Base-by-base conservation (phyloP, 169 alveolate genomes). In the Theileria annulata region DNA sequence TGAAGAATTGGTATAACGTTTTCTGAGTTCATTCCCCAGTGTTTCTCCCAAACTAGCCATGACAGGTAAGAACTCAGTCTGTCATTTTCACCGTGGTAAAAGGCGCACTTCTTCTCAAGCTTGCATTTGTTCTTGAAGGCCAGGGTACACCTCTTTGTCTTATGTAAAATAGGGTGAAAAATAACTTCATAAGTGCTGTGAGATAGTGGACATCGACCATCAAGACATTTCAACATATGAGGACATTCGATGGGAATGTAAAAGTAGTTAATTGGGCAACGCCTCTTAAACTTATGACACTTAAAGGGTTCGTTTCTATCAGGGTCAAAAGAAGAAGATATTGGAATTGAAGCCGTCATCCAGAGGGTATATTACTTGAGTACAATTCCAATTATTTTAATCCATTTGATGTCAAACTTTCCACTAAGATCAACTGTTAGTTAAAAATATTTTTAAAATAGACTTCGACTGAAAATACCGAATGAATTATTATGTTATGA, bases 231-330 rank as follows among this genome's bases (percentile, higher is more conserved):
- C 86, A 81, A 68, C 86, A 79, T 80, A 27, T 63, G 84, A 21
- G 96, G 95, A 67, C 96, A 93, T 71, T 93, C 96, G 25, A 93
- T 90, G 10, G 96, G 96, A n/a, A 93, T 63, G 70, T 93, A 93
- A 68, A 93, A 93, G 64, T 91, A 90, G 67, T 77, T 68, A 35
- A 69, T 79, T 47, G 95, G 93, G 71, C 91, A 93, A 54, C 96
- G 75, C 60, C 95, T 80, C 76, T 86, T 87, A 67, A 89, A 89
- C 76, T 80, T 88, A 58, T 73, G 70, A 33, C 88, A 79, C 69
- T 80, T 66, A 71, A 70, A 88, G 27, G 93, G 93, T 37, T 84
- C 64, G 42, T 73, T 66, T 33, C 74, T 63, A 58, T 70, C 54
- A 47, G 89, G 87, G 62, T 85, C 86, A 73, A 75, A 88, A 0